Conservation (phyloP, 345 rosid genomes). For the Mallotus nudiflorus region DNA sequence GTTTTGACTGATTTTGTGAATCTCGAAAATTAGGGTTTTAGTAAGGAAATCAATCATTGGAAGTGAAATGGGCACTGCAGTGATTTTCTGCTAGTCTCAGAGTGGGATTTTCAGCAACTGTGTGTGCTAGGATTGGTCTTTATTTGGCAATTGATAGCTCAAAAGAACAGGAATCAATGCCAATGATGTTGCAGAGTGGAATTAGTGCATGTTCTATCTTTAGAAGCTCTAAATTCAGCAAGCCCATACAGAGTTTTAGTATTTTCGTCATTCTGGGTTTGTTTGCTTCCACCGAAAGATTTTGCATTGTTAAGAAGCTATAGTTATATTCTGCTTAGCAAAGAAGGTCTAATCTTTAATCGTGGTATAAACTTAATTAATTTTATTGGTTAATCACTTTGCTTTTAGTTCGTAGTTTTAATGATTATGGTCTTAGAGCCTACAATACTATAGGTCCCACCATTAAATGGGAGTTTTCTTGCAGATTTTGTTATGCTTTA, state of each 20-base stretch:
- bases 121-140: background rate
- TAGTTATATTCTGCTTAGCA: background rate
- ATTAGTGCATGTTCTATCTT: background rate
- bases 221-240: conserved; percentile 2
- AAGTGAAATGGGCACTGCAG: background rate
- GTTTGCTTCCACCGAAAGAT: background rate
- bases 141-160: background rate
- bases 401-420: background rate
- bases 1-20: background rate
- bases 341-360: background rate
- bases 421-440: conserved; percentile 7
- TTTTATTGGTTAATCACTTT: background rate
- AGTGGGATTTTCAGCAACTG: background rate
- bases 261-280: background rate
- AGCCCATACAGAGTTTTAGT: background rate
- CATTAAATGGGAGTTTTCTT: conserved; percentile 16
- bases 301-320: too few relatives aligned
- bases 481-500: conserved; percentile 4
- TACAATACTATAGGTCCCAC: conserved; percentile 22
- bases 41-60: background rate
- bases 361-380: background rate
- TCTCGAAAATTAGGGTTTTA: background rate
- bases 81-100: background rate
- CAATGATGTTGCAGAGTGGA: background rate
- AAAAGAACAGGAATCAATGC: background rate